Evolutionary conservation across 495 filamentous ascomycete genomes (phyloP).

Genomic region (Lindgomyces ingoldianus): DNA sequence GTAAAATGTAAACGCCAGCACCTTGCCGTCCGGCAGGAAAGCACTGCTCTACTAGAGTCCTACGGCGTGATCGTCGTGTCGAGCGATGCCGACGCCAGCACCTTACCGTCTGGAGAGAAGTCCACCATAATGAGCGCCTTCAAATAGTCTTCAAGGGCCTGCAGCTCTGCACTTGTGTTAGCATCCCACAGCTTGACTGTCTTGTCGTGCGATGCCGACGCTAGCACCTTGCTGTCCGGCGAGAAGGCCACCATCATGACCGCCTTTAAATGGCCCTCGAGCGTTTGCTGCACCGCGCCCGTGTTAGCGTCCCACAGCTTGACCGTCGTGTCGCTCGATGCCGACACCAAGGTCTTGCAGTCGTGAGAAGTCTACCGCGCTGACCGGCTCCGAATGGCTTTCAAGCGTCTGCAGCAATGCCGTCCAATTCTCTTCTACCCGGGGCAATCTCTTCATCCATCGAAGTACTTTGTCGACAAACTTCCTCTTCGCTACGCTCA

Average conservation of each 20-base stretch:
- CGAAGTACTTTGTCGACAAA: slow-evolving; percentile 14
- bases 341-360: neutral
- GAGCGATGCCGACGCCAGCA: neutral
- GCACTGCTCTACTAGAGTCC: no score
- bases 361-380: neutral
- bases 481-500: slow-evolving; percentile 35
- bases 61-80: neutral
- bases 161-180: neutral
- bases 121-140: neutral
- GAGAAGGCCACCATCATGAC: neutral
- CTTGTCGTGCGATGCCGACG: neutral
- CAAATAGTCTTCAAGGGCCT: neutral
- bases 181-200: neutral
- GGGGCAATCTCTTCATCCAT: slow-evolving; percentile 18
- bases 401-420: slow-evolving; percentile 26
- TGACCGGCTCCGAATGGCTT: neutral
- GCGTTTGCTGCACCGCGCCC: neutral
- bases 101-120: neutral
- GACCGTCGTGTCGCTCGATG: neutral
- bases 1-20: no score
- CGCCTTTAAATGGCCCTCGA: neutral
- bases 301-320: neutral
- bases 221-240: neutral
- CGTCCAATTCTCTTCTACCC: slow-evolving; percentile 28
- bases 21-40: no score